Base-by-base conservation (phyloP, 768 basidiomycete species). In the Leucocoprinus sp. region DNA sequence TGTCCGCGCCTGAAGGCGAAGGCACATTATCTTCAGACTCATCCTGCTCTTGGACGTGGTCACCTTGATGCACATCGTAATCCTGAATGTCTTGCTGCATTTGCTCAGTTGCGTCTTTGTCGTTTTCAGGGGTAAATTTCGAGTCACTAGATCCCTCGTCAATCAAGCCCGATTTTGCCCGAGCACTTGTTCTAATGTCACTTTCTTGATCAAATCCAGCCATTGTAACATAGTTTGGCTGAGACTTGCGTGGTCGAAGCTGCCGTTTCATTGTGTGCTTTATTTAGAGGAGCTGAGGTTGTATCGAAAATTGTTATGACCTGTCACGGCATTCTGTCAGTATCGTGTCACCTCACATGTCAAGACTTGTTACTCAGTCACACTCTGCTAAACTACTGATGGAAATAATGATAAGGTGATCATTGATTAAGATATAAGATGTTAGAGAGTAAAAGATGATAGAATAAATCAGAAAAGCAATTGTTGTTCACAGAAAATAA, bases 201-300 rank as follows among this genome's bases (percentile, higher is more conserved):
- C 67, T 65, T 3, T 64, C 70, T 23, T 58, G 52, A 1, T 60
- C 68, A 24, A 61, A 48, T 3, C 55, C 64, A 26, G 64, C 60
- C 17, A 73, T 50, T 18, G 54, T 50, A 0, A 67, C 62, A 61
- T 84, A 84, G 55, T 65, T 76, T 24, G 67, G 69, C 35, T 65
- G 69, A 17, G 68, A 63, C 43, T 70, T 76, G 43, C 83, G 69
- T 15, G 75, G 71, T 17, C 81, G 74, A 34, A 84, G 66, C 37
- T 72, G 59, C 27, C 78, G 71, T 12, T 72, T 50, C 82, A 84
- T 84, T 45, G 45, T 23, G 34, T 27, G 38, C 31, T 41, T 27
- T 36, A 41, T 41, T 36, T 47, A 35, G 45, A 38, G 23, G 27
- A 37, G 14, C 27, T 45, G 31, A 31, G 4, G 31, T 8, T 5